phyloP scores from a whole-genome alignment of 2,329 filamentous ascomycete species.

The Ophioceras dolichostomum region DNA sequence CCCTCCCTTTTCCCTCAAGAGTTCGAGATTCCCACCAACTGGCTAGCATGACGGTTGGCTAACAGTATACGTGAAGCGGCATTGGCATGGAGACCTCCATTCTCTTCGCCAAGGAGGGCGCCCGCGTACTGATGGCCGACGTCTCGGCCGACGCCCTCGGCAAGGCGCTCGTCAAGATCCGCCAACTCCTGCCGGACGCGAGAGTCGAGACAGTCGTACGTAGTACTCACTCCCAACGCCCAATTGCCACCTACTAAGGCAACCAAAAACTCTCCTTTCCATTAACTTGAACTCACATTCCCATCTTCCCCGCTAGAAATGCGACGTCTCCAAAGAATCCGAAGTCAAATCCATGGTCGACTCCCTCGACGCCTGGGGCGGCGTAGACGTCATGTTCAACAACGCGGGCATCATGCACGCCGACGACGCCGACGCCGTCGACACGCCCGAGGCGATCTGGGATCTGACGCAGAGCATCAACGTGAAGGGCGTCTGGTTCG shows the following conservation, averaged over 20 bases:
- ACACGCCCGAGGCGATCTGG: constrained; percentile 85
- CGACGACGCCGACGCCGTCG: constrained; percentile 65
- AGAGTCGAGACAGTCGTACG: constrained; percentile 48
- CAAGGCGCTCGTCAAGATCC: constrained; percentile 63
- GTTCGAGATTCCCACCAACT: too few species aligned
- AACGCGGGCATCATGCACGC: constrained; percentile 96
- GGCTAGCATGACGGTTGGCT: too few species aligned
- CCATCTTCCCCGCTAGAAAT: constrained; percentile 22
- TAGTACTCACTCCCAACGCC: neutral
- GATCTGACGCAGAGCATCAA: constrained; percentile 89
- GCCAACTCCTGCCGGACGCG: constrained; percentile 54
- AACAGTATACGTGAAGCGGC: constrained; percentile 42
- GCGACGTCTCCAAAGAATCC: constrained; percentile 75
- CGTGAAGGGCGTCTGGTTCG: constrained; percentile 97
- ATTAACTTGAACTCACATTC: neutral
- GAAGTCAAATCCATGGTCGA: constrained; percentile 67
- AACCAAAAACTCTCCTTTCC: neutral
- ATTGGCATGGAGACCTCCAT: constrained; percentile 89
- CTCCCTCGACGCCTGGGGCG: constrained; percentile 70
- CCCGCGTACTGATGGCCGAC: constrained; percentile 74
- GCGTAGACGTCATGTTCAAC: constrained; percentile 89
- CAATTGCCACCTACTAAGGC: neutral
- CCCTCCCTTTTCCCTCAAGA: too few species aligned
- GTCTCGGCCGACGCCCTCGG: constrained; percentile 69
- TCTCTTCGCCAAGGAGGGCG: constrained; percentile 81